A percentile compares a stretch with the other conserved stretches of the same genome.
phyloP scores from a whole-genome alignment of 2,329 filamentous ascomycete species.

The Colletotrichum tamarilloi region DNA sequence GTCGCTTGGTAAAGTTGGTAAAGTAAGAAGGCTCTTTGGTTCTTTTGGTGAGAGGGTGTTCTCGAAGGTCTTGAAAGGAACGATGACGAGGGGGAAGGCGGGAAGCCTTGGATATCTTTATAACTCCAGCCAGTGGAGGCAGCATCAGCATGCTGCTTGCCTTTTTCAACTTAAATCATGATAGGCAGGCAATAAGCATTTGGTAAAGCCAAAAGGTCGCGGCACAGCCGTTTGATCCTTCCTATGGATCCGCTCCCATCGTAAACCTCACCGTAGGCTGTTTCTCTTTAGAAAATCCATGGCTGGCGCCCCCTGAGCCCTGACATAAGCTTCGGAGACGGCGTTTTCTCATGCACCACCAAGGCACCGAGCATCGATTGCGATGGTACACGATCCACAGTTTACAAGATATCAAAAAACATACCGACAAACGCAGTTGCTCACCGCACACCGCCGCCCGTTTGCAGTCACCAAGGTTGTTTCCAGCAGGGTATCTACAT shows the following conservation, averaged over 20 bases:
- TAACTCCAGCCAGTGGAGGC: neutral
- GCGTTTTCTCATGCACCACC: neutral
- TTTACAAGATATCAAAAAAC: neutral
- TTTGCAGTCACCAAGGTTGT: neutral
- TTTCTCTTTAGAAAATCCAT: neutral
- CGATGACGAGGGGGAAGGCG: neutral
- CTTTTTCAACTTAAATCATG: neutral
- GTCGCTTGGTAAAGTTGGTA: neutral
- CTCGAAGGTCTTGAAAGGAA: neutral
- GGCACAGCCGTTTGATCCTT: neutral
- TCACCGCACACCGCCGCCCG: neutral
- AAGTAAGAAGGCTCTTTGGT: neutral
- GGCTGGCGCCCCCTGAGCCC: neutral
- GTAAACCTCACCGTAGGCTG: neutral
- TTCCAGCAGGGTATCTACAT: neutral
- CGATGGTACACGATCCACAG: neutral
- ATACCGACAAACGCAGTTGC: too few relatives aligned
- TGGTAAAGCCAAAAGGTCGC: neutral
- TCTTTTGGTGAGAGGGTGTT: neutral
- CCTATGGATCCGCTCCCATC: neutral
- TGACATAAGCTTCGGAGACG: neutral
- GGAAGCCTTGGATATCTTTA: neutral
- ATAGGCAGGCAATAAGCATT: neutral
- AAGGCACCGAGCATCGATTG: neutral
- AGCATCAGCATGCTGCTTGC: neutral